Conservation (phyloP, 352 stramenopile species). For the Saprolegnia parasitica region DNA sequence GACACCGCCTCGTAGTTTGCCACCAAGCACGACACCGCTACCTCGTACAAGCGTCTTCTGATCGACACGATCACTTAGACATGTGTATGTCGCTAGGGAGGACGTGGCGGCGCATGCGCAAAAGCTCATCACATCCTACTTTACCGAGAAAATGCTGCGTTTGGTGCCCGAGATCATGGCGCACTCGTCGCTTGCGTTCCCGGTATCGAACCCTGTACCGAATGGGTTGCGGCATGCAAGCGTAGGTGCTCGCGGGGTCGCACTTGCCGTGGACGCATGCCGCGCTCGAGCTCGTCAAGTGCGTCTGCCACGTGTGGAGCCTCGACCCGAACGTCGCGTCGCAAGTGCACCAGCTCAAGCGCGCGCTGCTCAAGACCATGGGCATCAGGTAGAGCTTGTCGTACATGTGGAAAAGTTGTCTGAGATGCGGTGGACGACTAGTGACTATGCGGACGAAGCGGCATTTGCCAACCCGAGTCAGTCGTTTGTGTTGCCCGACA, state of each 20-base stretch:
- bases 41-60: too few species aligned
- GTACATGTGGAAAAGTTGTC: too few species aligned
- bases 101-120: slow-evolving; percentile 60
- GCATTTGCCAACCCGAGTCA: slow-evolving; percentile 93
- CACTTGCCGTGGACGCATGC: slow-evolving; percentile 74
- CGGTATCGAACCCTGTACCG: slow-evolving; percentile 22
- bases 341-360: slow-evolving; percentile 88
- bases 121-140: slow-evolving; percentile 61
- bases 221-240: too few species aligned
- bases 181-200: slow-evolving; percentile 69
- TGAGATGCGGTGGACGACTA: not conserved
- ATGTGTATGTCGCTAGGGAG: too few species aligned
- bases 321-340: slow-evolving; percentile 90
- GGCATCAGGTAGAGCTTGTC: slow-evolving; percentile 36
- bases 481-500: slow-evolving; percentile 93
- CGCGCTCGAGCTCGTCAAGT: slow-evolving; percentile 97
- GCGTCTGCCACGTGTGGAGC: slow-evolving; percentile 88
- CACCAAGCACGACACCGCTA: too few species aligned
- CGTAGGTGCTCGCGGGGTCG: slow-evolving; percentile 64
- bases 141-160: slow-evolving; percentile 73
- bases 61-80: too few species aligned
- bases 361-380: slow-evolving; percentile 85
- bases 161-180: slow-evolving; percentile 71
- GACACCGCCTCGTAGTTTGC: too few species aligned
- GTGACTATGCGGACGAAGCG: slow-evolving; percentile 72